Evolutionary conservation across 768 basidiomycete species (phyloP), one percentile per base, ranked within the genome.

Genomic region (Rhodotorula diobovata): DNA sequence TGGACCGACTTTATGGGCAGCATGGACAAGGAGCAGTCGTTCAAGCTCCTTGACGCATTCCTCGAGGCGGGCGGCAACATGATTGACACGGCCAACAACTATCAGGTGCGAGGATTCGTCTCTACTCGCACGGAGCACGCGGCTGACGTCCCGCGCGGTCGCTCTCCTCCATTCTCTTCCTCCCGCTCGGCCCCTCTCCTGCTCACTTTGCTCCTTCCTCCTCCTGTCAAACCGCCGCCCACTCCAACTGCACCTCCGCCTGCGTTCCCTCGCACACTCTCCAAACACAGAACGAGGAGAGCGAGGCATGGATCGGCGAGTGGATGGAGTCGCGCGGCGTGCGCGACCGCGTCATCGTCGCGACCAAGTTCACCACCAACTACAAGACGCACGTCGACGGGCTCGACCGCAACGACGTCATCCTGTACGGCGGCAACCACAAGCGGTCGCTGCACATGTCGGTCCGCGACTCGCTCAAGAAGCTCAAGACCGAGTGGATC

Each of bases 401-500:
- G 18, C 62, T 72, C 32, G 77, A 61, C 64, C 55, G 63, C 53
- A 59, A 55, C 57, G 70, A 71, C 28, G 51, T 80, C 65, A 55
- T 82, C 2, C 78, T 83, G 59, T 85, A 83, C 71, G 76, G 74
- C 3, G 87, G 87, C 4, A 87, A 88, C 75, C 81, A 80, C 67
- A 67, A 78, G 69, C 86, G 86, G 73, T 81, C 80, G 7, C 77
- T 85, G 76, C 78, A 80, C 35, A 45, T 84, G 55, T 81, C 82
- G 32, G 78, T 85, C 43, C 77, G 81, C 28, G 83, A 79, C 3
- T 84, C 83, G 20, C 79, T 86, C 70, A 82, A 82, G 71, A 87
- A 86, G 70, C 81, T 89, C 30, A 80, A 85, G 55, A 87, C 86
- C 0, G 80, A 83, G n/a, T 88, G 85, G 66, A 83, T 85, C 71